phyloP scores from a whole-genome alignment of 352 stramenopile species.

The Globisporangium spinosum region DNA sequence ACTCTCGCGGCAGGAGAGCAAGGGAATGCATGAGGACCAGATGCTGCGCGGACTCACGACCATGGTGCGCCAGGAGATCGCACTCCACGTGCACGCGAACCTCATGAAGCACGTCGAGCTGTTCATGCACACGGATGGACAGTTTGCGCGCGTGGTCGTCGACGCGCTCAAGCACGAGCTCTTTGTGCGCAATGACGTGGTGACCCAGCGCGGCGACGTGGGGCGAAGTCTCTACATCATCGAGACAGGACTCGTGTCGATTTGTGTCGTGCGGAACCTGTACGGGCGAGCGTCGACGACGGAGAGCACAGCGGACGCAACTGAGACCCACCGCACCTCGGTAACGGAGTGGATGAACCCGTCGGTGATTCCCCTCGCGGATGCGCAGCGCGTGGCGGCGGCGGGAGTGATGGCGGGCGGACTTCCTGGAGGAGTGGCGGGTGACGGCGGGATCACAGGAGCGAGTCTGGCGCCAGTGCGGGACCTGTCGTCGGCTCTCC shows the following conservation, averaged over 20 bases:
- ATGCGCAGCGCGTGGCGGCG: slow-evolving; percentile 8
- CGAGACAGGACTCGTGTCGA: slow-evolving; percentile 53
- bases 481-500: neutral
- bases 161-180: slow-evolving; percentile 37
- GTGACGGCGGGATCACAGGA: neutral
- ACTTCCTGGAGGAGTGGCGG: neutral
- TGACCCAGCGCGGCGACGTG: slow-evolving; percentile 41
- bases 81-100: slow-evolving; percentile 51
- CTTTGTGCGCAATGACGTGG: slow-evolving; percentile 48
- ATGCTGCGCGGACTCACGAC: slow-evolving; percentile 47
- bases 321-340: slow-evolving; percentile 8
- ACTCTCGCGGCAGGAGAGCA: slow-evolving; percentile 63
- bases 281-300: slow-evolving; percentile 4
- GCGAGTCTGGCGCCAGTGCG: neutral
- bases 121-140: slow-evolving; percentile 29
- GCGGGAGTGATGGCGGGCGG: neutral
- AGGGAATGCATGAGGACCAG: slow-evolving; percentile 57
- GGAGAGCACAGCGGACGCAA: neutral
- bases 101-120: slow-evolving; percentile 42
- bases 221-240: slow-evolving; percentile 51
- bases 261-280: slow-evolving; percentile 39
- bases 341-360: slow-evolving; percentile 18
- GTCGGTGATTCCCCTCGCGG: slow-evolving; percentile 10
- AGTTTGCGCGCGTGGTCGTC: slow-evolving; percentile 33
- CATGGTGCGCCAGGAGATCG: slow-evolving; percentile 53